Base-by-base conservation (phyloP, 2,329 filamentous ascomycete species). In the Xylariaceae sp. region DNA sequence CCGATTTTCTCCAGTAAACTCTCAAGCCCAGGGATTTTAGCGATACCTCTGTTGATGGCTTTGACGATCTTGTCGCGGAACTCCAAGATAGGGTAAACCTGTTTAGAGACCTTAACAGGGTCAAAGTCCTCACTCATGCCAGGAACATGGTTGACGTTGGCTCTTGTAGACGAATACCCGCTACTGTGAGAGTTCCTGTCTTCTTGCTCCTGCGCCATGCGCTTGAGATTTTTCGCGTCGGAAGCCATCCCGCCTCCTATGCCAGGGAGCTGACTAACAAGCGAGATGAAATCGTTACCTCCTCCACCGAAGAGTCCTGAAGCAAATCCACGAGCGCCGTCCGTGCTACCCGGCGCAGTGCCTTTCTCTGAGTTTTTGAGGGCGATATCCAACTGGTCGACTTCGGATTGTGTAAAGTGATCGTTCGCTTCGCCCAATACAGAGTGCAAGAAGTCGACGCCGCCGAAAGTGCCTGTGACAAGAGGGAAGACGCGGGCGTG, bases 1-100 rank as follows among this genome's bases (percentile, higher is more conserved):
- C 87, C 89, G 61, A 99, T 95, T 61, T 90, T 92, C 56, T 97
- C 92, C 18, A 97, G 83, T n/a, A 96, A 75, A 53, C 85, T 78
- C 70, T 96, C 90, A 4, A 99, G 77, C 0, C 92, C 92, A 0
- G 94, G 94, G 36, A 99, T 87, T 73, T 95, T 96, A 61, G 90
- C 84, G 58, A 97, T 90, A 45, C 90, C 86, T 36, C 83, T 81
- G 63, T 84, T 90, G 68, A 99, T 90, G 38, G 85, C 81, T 59
- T 89, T 89, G 44, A 96, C 91, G 47, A 99, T 90, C 63, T 87
- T 94, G 74, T 99, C 94, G 52, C 92, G 82, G 75, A 97, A 99
- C 52, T 89, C 81, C 0, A 99, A 79, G 52, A 99, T 96, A 1
- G 94, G 94, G 63, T 97, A 97, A 57, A 99, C 96, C 70, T 95